phyloP scores from a whole-genome alignment of 768 basidiomycete species.

The Pulveroboletus sp. region DNA sequence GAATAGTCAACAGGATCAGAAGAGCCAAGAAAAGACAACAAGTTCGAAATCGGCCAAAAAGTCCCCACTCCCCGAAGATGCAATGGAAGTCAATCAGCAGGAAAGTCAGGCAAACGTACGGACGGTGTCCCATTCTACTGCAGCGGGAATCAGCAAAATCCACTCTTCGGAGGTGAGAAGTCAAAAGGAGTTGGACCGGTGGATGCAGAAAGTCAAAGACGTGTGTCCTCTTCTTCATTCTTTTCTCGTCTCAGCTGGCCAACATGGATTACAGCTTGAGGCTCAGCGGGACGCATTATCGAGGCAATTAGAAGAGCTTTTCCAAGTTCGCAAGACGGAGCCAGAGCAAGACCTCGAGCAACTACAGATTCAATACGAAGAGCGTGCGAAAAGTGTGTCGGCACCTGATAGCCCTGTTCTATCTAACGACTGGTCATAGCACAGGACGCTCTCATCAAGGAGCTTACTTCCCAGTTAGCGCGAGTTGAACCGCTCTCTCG shows the following conservation, averaged over 20 bases:
- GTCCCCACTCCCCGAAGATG: background rate
- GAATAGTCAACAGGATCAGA: conserved; percentile 6
- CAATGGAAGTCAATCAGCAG: conserved; percentile 13
- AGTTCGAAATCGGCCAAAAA: conserved; percentile 12
- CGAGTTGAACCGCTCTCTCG: conserved; percentile 51
- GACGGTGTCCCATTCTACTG: background rate
- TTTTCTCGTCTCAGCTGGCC: background rate
- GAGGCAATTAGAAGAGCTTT: conserved; percentile 55
- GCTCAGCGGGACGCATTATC: conserved; percentile 44
- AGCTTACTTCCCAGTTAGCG: conserved; percentile 51
- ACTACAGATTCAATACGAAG: conserved; percentile 47
- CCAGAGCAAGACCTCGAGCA: conserved; percentile 52
- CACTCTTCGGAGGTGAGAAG: conserved; percentile 10
- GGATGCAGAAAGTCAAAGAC: conserved; percentile 29
- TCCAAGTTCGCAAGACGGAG: conserved; percentile 58
- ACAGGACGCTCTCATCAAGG: conserved; percentile 42
- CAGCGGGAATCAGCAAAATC: conserved; percentile 9
- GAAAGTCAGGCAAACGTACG: conserved; percentile 2
- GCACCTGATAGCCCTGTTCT: background rate
- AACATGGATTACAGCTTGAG: conserved; percentile 24
- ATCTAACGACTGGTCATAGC: conserved; percentile 36
- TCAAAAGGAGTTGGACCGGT: conserved; percentile 26
- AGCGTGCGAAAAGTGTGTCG: conserved; percentile 45
- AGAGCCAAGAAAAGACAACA: conserved; percentile 8
- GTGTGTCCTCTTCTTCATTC: conserved; percentile 7